Base-by-base conservation (phyloP, 2,329 filamentous ascomycete species). In the Intubia oerlemansii region DNA sequence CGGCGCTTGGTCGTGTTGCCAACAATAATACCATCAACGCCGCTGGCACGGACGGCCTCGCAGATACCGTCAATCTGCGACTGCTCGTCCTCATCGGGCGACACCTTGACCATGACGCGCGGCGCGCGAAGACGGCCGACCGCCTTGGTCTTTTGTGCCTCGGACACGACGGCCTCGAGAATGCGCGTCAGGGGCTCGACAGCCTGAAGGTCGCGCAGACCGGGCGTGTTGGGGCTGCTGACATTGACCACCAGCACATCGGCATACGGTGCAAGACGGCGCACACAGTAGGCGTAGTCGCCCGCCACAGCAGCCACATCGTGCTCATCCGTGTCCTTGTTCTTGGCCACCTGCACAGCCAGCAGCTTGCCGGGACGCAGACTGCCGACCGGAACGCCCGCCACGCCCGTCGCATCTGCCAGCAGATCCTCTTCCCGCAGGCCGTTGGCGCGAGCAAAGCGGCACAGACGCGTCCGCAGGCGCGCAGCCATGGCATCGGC, bases 231-330 rank as follows among this genome's bases (percentile, higher is more conserved):
- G 15, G 88, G 88, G 41, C 79, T 90, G 44, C 82, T 92, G 28
- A 98, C 88, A 43, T 98, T 98, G 44, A 98, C 88, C 7, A 95
- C 85, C n/a, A 98, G 56, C 20, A 98, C 76, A 43, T 98, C 88
- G 9, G 88, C 82, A 46, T 92, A 98, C 28, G 64, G 74, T 4
- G 76, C 88, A 21, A 98, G 56, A 25, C 72, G 63, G 31, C 76
- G 60, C 4, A 93, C 84, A 42, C 85, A 92, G 49, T 77, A 79
- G n/a, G 88, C 77, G 45, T 95, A 93, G 45, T 74, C 68, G 41
- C 75, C 66, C 15, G 65, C 62, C 28, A 95, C 75, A 18, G 82
- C 84, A 24, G 75, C 66, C 34, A 92, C 74, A 44, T 95, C 80
- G 27, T 62, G 60, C 45, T 90, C 84, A 13, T 81, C 70, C 1